A percentile compares a stretch with the other conserved stretches of the same genome.
Evolutionary conservation across 805 yeast species (phyloP).

Genomic region (Nakazawaea wyomingensis): DNA sequence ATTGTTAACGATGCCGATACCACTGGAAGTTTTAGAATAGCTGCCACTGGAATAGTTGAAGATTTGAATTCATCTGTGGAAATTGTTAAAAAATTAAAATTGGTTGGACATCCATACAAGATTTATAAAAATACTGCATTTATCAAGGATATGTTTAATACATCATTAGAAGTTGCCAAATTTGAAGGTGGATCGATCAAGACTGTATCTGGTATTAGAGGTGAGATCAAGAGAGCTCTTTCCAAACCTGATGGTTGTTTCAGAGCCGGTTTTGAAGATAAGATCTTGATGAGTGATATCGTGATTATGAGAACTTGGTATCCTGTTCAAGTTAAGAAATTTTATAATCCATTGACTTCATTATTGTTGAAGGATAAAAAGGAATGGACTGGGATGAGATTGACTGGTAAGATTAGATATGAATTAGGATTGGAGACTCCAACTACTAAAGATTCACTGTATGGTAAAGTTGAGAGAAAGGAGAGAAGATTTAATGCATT

Average conservation of each 20-base stretch:
- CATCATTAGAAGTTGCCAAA: conserved; percentile 91
- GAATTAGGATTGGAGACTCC: conserved; percentile 65
- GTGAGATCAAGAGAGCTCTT: conserved; percentile 93
- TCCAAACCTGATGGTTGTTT: conserved; percentile 92
- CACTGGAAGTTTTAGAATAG: conserved; percentile 86
- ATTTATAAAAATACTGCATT: conserved; percentile 95
- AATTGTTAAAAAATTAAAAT: conserved; percentile 90
- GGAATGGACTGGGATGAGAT: conserved; percentile 95
- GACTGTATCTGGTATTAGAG: conserved; percentile 95
- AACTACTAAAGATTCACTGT: conserved; percentile 41
- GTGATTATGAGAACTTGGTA: conserved; percentile 94
- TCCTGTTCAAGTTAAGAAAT: conserved; percentile 84
- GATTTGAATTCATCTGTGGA: conserved; percentile 87
- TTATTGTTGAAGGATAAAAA: conserved; percentile 68
- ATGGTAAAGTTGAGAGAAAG: conserved; percentile 71
- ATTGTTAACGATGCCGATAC: conserved; percentile 79
- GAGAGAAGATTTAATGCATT: conserved; percentile 85
- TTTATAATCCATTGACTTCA: conserved; percentile 95
- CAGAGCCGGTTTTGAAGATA: conserved; percentile 97
- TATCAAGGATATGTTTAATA: conserved; percentile 91
- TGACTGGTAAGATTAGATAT: conserved; percentile 91
- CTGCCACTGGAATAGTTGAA: conserved; percentile 95
- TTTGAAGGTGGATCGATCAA: conserved; percentile 97
- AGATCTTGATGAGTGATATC: conserved; percentile 84
- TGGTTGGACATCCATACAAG: conserved; percentile 93